These are phyloP conservation scores for Trichoderma harzianum DNA, from an alignment of 2,329 filamentous ascomycete genomes.

Conservation along the genomic window DNA sequence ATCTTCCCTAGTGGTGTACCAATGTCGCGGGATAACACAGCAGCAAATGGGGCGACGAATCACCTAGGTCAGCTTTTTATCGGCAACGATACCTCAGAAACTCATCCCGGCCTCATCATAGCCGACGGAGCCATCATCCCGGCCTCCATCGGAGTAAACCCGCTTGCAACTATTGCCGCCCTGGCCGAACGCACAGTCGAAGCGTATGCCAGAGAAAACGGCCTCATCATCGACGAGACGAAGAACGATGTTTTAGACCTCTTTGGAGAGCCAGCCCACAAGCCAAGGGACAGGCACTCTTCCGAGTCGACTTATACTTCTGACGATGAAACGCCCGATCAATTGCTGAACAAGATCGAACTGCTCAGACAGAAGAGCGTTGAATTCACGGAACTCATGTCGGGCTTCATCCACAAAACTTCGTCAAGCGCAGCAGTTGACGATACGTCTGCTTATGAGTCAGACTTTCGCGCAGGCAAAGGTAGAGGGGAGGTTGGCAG, in stretches of 20 bases:
- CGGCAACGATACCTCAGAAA: conserved; percentile 46
- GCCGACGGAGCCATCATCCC: conserved; percentile 62
- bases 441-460: conserved; percentile 49
- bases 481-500: conserved; percentile 54
- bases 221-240: conserved; percentile 44
- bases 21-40: conserved; percentile 59
- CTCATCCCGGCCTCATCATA: conserved; percentile 57
- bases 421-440: conserved; percentile 41
- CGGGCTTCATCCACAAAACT: conserved; percentile 52
- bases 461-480: conserved; percentile 50
- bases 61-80: conserved; percentile 59
- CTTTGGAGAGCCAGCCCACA: conserved; percentile 49
- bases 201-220: conserved; percentile 40
- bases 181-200: conserved; percentile 63
- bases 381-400: conserved; percentile 63
- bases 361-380: conserved; percentile 40
- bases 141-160: conserved; percentile 61
- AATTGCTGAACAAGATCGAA: conserved; percentile 1
- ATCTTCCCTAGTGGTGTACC: conserved; percentile 50
- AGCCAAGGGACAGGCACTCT: conserved; percentile 11
- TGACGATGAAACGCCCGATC: neutral
- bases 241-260: conserved; percentile 51
- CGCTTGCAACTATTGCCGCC: conserved; percentile 66
- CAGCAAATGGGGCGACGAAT: conserved; percentile 56
- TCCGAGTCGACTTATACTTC: neutral